Percentiles rank a stretch among this genome's conserved stretches.
phyloP scores from a whole-genome alignment of 129 eudicot species.

The Scalesia atractyloides region DNA sequence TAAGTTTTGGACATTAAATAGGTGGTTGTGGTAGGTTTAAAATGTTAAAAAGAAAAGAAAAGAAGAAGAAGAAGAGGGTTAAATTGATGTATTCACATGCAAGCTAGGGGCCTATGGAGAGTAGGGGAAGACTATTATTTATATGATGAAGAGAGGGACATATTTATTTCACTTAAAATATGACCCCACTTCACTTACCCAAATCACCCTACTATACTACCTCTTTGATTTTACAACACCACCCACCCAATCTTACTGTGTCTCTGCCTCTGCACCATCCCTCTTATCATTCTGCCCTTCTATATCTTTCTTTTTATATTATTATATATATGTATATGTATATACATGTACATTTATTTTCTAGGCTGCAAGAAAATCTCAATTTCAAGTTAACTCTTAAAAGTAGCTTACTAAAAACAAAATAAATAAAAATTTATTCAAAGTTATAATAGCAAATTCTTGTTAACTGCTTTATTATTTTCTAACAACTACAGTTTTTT shows the following conservation, averaged over 20 bases:
- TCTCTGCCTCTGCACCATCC: conserved; percentile 40
- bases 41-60: conserved; percentile 1
- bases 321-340: too few species aligned
- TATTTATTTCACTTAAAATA: conserved; percentile 29
- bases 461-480: too few species aligned
- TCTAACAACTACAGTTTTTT: too few species aligned
- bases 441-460: too few species aligned
- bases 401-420: too few species aligned
- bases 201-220: conserved; percentile 31
- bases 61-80: neutral
- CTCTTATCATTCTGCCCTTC: conserved; percentile 35
- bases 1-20: conserved; percentile 31
- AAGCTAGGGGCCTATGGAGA: conserved; percentile 28
- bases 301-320: conserved; percentile 11
- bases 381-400: too few species aligned
- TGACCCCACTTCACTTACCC: conserved; percentile 33
- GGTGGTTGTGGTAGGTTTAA: conserved; percentile 47
- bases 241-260: conserved; percentile 43
- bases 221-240: conserved; percentile 42
- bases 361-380: too few species aligned
- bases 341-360: too few species aligned
- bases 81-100: conserved; percentile 45
- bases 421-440: too few species aligned
- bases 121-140: conserved; percentile 33
- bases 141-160: conserved; percentile 36